Percentiles rank a stretch among this genome's conserved stretches.
Conservation (phyloP, 768 basidiomycete species). For the Phlebiopsis flavidoalba region DNA sequence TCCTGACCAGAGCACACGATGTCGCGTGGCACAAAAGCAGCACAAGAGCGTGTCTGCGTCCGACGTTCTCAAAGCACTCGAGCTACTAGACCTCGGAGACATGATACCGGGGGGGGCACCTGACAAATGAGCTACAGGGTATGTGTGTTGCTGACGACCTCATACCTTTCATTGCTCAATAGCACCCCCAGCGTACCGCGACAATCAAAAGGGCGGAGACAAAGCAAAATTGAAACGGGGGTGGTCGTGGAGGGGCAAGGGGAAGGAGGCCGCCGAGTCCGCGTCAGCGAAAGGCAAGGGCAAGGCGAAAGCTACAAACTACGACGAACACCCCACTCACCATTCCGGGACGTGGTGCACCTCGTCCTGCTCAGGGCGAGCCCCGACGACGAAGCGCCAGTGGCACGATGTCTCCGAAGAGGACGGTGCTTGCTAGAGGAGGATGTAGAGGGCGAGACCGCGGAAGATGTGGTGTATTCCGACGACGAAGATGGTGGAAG, state of each 20-base stretch:
- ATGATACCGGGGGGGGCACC: constrained; percentile 52
- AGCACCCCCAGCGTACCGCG: constrained; percentile 55
- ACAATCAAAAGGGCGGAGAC: constrained; percentile 49
- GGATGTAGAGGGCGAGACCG: no score
- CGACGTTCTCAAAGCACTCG: constrained; percentile 85
- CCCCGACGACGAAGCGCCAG: background rate
- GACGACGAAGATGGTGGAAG: constrained; percentile 32
- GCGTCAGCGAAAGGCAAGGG: constrained; percentile 29
- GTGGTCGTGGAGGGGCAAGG: constrained; percentile 17
- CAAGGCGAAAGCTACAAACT: constrained; percentile 22
- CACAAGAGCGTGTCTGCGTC: constrained; percentile 88
- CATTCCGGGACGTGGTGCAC: background rate
- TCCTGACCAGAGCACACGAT: constrained; percentile 70
- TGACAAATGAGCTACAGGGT: constrained; percentile 66
- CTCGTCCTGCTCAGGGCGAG: constrained; percentile 5
- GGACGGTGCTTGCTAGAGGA: no score
- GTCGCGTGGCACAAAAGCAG: constrained; percentile 76
- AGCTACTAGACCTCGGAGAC: constrained; percentile 72
- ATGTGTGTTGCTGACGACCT: constrained; percentile 16
- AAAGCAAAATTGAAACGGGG: constrained; percentile 43
- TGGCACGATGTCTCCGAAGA: no score
- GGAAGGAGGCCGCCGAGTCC: constrained; percentile 22
- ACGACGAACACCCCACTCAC: constrained; percentile 6
- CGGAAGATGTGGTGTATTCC: constrained; percentile 18
- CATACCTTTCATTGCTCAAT: background rate